Base-by-base conservation (phyloP, 768 basidiomycete genomes). In the Trametopsis cervina region DNA sequence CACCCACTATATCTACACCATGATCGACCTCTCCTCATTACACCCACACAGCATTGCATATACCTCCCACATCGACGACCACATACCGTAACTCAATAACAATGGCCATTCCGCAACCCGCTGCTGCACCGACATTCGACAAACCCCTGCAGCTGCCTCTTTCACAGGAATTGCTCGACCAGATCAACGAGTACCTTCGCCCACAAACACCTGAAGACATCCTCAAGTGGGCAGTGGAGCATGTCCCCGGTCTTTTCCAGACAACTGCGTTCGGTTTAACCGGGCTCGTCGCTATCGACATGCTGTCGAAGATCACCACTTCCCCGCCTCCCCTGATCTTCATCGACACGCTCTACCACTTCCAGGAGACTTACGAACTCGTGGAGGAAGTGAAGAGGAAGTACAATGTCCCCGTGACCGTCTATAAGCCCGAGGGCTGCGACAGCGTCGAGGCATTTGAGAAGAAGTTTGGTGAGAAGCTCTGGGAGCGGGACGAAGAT, bases 251-350 rank as follows among this genome's bases (percentile, higher is more conserved):
- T 5, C 71, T 98, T 17, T 83, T 81, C 66, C 95, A 99, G 64
- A 97, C 96, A 4, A 98, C 95, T 4, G 95, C 96, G 0, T 95
- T 99, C 60, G 96, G 96, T 5, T 75, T 97, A 50, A 97, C 94
- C 0, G 95, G 96, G 9, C 81, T 94, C 45, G 92, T 91, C 47
- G 84, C 92, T 17, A 82, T 89, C 52, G 92, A 96, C 64, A 96
- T 99, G 90, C 79, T 98, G 46, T 85, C 89, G 26, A 88, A 89
- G 64, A 71, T 93, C 53, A 83, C 84, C 2, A 51, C 69, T 22
- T 61, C 68, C 15, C 76, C 78, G 0, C 89, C 89, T 1, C 91
- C 93, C 1, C 76, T 97, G 17, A 92, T 98, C 69, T 98, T 99
- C 70, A 68, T 97, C 62, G 94, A 99, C 69, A 98, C 96, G 0